phyloP scores from a whole-genome alignment of 345 rosid species.

The Lepidium africanum region DNA sequence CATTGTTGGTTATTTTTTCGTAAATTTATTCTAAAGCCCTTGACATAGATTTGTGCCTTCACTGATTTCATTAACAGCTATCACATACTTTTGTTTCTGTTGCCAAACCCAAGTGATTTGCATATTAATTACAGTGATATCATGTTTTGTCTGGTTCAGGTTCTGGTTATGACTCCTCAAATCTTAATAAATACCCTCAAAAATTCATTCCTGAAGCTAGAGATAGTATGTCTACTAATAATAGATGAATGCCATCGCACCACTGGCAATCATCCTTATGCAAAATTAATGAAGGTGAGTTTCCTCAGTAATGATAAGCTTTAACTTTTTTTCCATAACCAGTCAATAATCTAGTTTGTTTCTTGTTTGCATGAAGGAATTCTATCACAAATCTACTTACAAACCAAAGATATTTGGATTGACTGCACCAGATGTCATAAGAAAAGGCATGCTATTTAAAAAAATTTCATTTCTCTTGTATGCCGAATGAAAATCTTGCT shows the following conservation, averaged over 20 bases:
- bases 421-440: constrained; percentile 54
- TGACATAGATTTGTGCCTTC: background rate
- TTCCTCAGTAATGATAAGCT: background rate
- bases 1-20: background rate
- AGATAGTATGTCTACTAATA: constrained; percentile 53
- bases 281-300: constrained; percentile 71
- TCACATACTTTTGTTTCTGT: background rate
- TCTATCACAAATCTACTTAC: constrained; percentile 43
- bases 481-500: background rate
- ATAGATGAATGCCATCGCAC: constrained; percentile 89
- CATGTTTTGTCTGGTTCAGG: constrained; percentile 34
- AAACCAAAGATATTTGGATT: constrained; percentile 90
- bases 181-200: constrained; percentile 70
- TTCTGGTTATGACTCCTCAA: constrained; percentile 92
- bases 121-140: background rate
- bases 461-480: background rate
- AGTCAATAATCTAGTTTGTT: background rate
- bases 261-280: constrained; percentile 73
- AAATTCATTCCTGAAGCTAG: constrained; percentile 52
- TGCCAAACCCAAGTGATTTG: background rate
- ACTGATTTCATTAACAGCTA: background rate
- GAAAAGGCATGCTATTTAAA: constrained; percentile 49
- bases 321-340: background rate
- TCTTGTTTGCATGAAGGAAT: constrained; percentile 48
- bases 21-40: background rate